Evolutionary conservation across 495 filamentous ascomycete genomes (phyloP), one percentile per base, ranked within the genome.

Genomic region (Pyrenula massariospora): DNA sequence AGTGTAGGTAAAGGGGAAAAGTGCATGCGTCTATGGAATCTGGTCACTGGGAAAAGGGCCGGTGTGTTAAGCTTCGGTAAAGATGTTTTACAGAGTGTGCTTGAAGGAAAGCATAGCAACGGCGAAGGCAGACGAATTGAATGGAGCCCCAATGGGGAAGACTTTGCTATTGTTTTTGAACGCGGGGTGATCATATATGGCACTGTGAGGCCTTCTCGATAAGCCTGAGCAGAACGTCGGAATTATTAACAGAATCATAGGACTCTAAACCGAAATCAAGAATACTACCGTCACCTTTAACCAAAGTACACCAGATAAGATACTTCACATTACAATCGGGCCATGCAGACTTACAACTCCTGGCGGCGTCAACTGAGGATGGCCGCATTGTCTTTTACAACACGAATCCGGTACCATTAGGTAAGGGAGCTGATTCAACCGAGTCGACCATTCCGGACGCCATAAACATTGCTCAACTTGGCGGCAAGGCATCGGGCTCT

Each of bases 31-130:
- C 72, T 97, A 58, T 99, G 93, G 93, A 97, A 99, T 63, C 65
- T 99, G 53, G 89, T 96, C 62, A 97, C 93, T 24, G 94, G 91
- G 2, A 94, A 90, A 75, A 96, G 95, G 68, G 89, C 89, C 19
- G 88, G 90, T 19, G 91, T 95, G 50, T 68, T 97, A 62, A 92
- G 86, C 63, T 96, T 97, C 62, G 78, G 74, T 59, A 74, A 77
- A 57, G 79, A 84, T 1, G 73, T 87, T 57, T 68, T 95, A 56
- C 71, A 75, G 50, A 79, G 84, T 58, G 78, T 86, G 36, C 88
- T 86, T 15, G 91, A 95, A 70, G 78, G 81, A n/a, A 82, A 77
- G 65, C 84, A 81, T 69, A 81, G 81, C 48, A 82, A 80, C 56
- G 91, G 91, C 10, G 93, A 97, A 67, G 91, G 90, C n/a, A 74